phyloP scores from a whole-genome alignment of 139 green algal species.

The Dunaliella primolecta region DNA sequence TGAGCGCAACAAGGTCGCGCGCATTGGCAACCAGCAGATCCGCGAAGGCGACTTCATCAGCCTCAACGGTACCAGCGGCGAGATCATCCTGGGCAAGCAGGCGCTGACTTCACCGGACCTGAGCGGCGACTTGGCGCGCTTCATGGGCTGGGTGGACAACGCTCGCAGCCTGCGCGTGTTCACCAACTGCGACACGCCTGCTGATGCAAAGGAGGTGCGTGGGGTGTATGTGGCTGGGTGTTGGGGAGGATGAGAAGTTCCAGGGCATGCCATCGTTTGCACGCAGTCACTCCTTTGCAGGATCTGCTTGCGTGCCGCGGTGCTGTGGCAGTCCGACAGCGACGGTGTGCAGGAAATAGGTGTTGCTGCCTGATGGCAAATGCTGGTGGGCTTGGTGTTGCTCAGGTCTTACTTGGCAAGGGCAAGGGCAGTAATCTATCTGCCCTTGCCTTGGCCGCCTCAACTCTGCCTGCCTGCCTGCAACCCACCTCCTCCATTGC shows the following conservation, averaged over 20 bases:
- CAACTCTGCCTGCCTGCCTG: too few species aligned
- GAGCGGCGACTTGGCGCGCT: constrained; percentile 56
- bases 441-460: too few species aligned
- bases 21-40: constrained; percentile 40
- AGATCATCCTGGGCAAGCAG: constrained; percentile 71
- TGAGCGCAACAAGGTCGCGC: constrained; percentile 26
- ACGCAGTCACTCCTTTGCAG: too few species aligned
- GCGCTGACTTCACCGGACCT: constrained; percentile 33
- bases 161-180: constrained; percentile 62
- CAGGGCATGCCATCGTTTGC: too few species aligned
- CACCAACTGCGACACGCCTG: constrained; percentile 87
- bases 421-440: too few species aligned
- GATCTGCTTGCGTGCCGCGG: too few species aligned
- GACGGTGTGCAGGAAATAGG: too few species aligned
- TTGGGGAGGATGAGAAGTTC: too few species aligned
- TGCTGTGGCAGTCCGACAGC: constrained; percentile 5
- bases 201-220: constrained; percentile 58
- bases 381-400: too few species aligned
- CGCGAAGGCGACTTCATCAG: constrained; percentile 76
- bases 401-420: too few species aligned
- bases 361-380: too few species aligned
- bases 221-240: background rate
- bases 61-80: constrained; percentile 73
- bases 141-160: constrained; percentile 83
- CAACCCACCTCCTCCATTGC: too few species aligned